Percentiles rank a stretch among this genome's conserved stretches.
Conservation (phyloP, 768 basidiomycete species). For the Hygrophoropsis aurantiaca region DNA sequence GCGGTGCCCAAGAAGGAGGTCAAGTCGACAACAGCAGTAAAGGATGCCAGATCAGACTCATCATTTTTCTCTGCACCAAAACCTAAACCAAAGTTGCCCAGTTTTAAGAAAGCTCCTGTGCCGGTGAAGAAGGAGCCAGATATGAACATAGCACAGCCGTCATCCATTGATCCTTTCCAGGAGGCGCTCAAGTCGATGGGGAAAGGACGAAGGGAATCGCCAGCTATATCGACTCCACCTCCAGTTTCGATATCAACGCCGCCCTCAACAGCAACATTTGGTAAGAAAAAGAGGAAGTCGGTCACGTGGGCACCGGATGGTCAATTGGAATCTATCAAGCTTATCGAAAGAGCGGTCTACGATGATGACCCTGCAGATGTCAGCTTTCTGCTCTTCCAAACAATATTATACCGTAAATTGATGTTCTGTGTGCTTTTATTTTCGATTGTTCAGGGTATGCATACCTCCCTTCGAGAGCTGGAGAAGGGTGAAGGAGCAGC, state of each 20-base stretch:
- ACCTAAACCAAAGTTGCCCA: constrained; percentile 79
- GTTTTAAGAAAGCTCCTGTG: constrained; percentile 76
- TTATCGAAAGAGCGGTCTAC: constrained; percentile 85
- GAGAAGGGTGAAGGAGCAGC: constrained; percentile 88
- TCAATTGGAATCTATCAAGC: constrained; percentile 69
- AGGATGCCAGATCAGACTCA: constrained; percentile 82
- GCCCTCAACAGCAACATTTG: constrained; percentile 37
- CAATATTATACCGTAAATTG: constrained; percentile 48
- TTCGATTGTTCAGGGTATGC: constrained; percentile 62
- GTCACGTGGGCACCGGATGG: constrained; percentile 79
- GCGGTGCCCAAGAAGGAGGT: constrained; percentile 60
- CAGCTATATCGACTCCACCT: constrained; percentile 61
- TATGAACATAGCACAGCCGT: constrained; percentile 69
- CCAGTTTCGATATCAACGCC: constrained; percentile 26
- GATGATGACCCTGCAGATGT: constrained; percentile 88
- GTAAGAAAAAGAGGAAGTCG: constrained; percentile 68
- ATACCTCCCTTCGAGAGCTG: constrained; percentile 77
- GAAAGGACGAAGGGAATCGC: constrained; percentile 60
- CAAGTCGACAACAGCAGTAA: constrained; percentile 40
- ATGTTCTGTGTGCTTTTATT: constrained; percentile 37
- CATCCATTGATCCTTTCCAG: constrained; percentile 77
- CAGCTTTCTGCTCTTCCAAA: constrained; percentile 52
- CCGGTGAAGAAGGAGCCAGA: constrained; percentile 52
- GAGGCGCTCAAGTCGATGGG: constrained; percentile 78
- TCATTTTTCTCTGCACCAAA: constrained; percentile 90